Evolutionary conservation across 768 basidiomycete genomes (phyloP), one percentile per base, ranked within the genome.

Genomic region (Tylopilus sp.): DNA sequence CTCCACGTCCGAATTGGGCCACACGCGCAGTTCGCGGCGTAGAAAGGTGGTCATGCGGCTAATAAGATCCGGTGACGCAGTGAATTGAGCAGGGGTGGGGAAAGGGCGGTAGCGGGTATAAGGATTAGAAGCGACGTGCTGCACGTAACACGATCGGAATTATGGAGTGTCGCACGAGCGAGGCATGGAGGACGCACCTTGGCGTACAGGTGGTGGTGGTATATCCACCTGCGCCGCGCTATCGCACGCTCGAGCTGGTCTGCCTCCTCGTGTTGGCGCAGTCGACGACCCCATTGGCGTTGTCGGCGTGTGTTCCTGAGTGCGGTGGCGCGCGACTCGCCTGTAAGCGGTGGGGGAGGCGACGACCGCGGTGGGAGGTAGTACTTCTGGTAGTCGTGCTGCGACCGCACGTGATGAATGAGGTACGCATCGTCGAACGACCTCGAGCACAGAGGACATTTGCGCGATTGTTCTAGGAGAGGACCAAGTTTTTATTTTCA

Each of bases 61-160:
- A 43, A 91, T 77, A 9, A 86, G 73, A 57, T 90, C 86, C 26
- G 78, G 80, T 17, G 91, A 89, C 1, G 85, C 79, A 11, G 90
- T 55, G 58, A 98, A 91, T 61, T 92, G 91, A 3, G 85, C 70
- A 1, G 94, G 91, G 0, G 84, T 85, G n/a, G 94, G 93, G 57
- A 82, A 91, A 18, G 94, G 93, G n/a, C 84, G 83, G 67, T 89
- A 95, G 45, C 87, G 83, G 4, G 94, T 95, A 60, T 79, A 84
- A 1, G 80, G 65, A 61, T 97, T 98, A 26, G 91, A 92, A 3
- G 91, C 94, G 45, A 97, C 83, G 64, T 98, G 94, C 93, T 97
- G 62, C 33, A 33, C n/a, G 12, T 12, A n/a, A n/a, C 7, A 46
- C 23, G 30, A 49, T 64, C 21, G 52, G 25, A 40, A 21, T 22